phyloP scores from a whole-genome alignment of 2,329 filamentous ascomycete genomes.

The Microthyrium microscopicum region DNA sequence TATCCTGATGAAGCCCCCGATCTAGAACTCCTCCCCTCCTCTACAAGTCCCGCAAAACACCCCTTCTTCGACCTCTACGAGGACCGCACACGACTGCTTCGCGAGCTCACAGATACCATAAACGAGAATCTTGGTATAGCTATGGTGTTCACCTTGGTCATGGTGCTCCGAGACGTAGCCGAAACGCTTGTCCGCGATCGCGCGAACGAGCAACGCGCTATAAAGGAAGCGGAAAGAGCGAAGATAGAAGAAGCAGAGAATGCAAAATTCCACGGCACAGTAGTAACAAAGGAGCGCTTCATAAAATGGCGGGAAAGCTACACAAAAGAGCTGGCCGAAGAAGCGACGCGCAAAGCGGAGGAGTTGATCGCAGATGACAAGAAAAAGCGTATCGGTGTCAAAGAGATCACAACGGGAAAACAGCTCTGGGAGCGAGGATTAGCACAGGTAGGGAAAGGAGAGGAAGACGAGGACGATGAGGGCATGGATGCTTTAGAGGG shows the following conservation, averaged over 20 bases:
- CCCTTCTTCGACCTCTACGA: slow-evolving; percentile 61
- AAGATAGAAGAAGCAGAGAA: slow-evolving; percentile 82
- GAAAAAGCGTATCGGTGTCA: slow-evolving; percentile 27
- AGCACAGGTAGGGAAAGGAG: slow-evolving; percentile 44
- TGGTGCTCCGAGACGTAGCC: slow-evolving; percentile 75
- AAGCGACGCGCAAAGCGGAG: slow-evolving; percentile 36
- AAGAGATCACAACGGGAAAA: slow-evolving; percentile 55
- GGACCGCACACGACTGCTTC: slow-evolving; percentile 61
- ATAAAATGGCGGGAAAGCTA: slow-evolving; percentile 68
- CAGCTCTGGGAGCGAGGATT: slow-evolving; percentile 33
- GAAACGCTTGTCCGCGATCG: slow-evolving; percentile 68
- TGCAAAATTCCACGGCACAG: slow-evolving; percentile 82
- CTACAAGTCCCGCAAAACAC: slow-evolving; percentile 52
- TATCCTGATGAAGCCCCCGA: slow-evolving; percentile 80
- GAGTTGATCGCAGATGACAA: slow-evolving; percentile 56
- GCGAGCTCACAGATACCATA: slow-evolving; percentile 54
- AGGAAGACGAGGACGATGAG: slow-evolving; percentile 49
- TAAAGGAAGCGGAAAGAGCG: slow-evolving; percentile 35
- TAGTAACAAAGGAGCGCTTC: slow-evolving; percentile 77
- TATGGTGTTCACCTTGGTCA: slow-evolving; percentile 89
- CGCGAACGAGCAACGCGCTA: slow-evolving; percentile 42
- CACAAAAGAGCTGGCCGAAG: slow-evolving; percentile 62
- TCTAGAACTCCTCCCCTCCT: slow-evolving; percentile 61
- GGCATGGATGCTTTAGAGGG: slow-evolving; percentile 35
- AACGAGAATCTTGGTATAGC: slow-evolving; percentile 93